These are phyloP conservation scores for Acidiella bohemica DNA, from an alignment of 495 filamentous ascomycete genomes.

Conservation along the genomic window DNA sequence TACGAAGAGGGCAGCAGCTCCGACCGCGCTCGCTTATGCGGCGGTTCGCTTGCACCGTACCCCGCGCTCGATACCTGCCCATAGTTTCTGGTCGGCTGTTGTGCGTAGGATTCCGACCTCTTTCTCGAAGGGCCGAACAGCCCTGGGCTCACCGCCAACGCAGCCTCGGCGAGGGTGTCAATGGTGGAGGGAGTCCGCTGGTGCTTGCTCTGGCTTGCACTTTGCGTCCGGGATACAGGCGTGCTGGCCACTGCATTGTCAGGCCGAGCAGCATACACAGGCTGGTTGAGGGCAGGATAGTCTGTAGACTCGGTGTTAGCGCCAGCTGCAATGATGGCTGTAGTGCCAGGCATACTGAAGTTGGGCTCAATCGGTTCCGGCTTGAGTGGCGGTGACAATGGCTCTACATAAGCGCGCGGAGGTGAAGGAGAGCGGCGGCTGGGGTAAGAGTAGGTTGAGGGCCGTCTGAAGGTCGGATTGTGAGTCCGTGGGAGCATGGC, in stretches of 20 bases:
- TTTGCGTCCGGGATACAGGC: constrained; percentile 1
- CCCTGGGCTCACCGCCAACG: constrained; percentile 22
- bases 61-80: constrained; percentile 10
- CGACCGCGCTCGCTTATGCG: constrained; percentile 48
- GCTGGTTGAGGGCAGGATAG: constrained; percentile 14
- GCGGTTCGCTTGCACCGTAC: constrained; percentile 33
- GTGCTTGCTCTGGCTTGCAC: constrained; percentile 7
- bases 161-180: constrained; percentile 26
- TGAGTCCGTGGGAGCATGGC: too few relatives aligned
- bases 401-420: constrained; percentile 23
- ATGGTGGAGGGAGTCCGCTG: constrained; percentile 22
- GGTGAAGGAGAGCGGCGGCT: constrained; percentile 25
- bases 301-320: not conserved
- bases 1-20: constrained; percentile 42
- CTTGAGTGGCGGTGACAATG: constrained; percentile 22
- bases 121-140: constrained; percentile 5
- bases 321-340: not conserved
- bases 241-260: not conserved
- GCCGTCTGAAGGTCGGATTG: constrained; percentile 14
- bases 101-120: constrained; percentile 10
- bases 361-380: constrained; percentile 13
- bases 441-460: constrained; percentile 3
- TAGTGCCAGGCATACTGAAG: constrained; percentile 4
- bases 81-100: not conserved
- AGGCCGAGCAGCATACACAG: not conserved